A percentile compares a stretch with the other conserved stretches of the same genome.
Conservation (phyloP, 2,329 filamentous ascomycete species). For the Calonectria multiphialidica region DNA sequence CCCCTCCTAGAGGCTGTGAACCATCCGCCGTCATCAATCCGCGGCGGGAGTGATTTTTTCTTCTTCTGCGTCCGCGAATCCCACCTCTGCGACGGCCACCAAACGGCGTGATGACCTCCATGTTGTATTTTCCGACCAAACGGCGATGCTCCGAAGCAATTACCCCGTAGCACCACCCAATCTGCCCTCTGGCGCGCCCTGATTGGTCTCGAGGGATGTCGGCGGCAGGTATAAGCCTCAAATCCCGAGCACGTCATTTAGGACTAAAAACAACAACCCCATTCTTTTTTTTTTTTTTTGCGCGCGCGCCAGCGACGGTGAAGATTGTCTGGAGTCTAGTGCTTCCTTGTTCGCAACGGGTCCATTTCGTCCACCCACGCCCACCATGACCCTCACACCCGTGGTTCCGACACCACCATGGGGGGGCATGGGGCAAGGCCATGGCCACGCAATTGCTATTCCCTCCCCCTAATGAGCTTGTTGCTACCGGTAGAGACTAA, state of each 20-base stretch:
- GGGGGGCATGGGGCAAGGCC: constrained; percentile 8
- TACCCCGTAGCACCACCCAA: constrained; percentile 30
- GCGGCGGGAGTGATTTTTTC: not conserved
- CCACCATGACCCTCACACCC: constrained; percentile 18
- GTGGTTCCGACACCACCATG: constrained; percentile 10
- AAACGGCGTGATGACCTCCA: not conserved
- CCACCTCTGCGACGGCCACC: not conserved
- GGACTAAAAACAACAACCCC: constrained; percentile 43
- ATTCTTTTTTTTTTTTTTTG: constrained; percentile 38
- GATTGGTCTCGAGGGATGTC: constrained; percentile 44
- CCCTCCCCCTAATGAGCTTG: constrained; percentile 32
- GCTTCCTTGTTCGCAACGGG: not conserved
- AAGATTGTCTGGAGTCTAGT: constrained; percentile 11
- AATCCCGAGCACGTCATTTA: constrained; percentile 50
- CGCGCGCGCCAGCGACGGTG: constrained; percentile 10
- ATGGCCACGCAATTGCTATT: constrained; percentile 42
- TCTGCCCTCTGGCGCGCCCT: constrained; percentile 4
- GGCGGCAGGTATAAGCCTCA: constrained; percentile 47
- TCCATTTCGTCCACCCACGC: constrained; percentile 22
- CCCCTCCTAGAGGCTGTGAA: constrained; percentile 11
- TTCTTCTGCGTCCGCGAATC: constrained; percentile 12
- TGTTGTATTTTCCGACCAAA: constrained; percentile 31
- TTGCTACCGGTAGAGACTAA: constrained; percentile 29
- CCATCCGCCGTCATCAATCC: constrained; percentile 6
- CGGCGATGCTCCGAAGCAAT: constrained; percentile 44